These are phyloP conservation scores for Artemisia argyi DNA, from an alignment of 129 eudicot genomes.

Conservation along the genomic window DNA sequence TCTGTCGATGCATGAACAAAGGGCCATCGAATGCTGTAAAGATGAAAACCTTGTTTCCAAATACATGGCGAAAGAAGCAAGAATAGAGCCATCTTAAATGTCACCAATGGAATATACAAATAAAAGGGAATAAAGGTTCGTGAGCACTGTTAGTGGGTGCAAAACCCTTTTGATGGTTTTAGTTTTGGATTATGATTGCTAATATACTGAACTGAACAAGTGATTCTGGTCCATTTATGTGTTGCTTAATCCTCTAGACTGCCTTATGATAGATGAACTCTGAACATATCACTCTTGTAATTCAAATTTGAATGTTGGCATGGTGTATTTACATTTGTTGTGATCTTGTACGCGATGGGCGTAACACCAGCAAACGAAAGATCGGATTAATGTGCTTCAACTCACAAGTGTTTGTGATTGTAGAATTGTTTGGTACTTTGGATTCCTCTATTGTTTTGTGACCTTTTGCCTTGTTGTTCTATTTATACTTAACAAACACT, in stretches of 20 bases:
- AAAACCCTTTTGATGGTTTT: neutral
- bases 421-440: neutral
- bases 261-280: neutral
- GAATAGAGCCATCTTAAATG: conserved; percentile 16
- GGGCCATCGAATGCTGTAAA: neutral
- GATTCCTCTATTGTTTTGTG: neutral
- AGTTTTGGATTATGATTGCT: neutral
- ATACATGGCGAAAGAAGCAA: neutral
- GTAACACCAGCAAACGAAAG: no score
- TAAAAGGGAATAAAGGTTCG: neutral
- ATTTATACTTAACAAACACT: no score
- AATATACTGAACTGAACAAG: neutral
- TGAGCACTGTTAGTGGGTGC: neutral
- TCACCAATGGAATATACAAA: conserved; percentile 3
- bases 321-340: no score
- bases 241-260: conserved; percentile 1
- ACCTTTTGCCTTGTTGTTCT: neutral
- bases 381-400: no score
- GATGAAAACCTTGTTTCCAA: neutral
- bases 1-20: neutral
- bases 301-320: neutral
- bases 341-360: no score
- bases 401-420: neutral
- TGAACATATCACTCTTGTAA: neutral
- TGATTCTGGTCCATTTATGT: neutral